A percentile compares a stretch with the other conserved stretches of the same genome.
phyloP scores from a whole-genome alignment of 2,329 filamentous ascomycete genomes.

The Nigrospora oryzae region DNA sequence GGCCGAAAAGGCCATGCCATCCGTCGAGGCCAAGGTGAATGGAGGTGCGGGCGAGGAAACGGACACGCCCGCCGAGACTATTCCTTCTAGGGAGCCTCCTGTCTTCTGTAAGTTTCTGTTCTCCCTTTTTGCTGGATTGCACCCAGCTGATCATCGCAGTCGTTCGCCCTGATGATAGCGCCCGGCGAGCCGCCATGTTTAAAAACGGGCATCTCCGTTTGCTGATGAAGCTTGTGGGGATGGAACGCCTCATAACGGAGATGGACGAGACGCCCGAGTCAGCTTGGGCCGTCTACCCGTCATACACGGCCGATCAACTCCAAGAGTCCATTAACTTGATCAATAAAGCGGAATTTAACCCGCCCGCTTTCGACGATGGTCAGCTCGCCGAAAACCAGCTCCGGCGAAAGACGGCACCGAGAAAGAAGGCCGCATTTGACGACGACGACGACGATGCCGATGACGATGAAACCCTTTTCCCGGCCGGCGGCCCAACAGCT shows the following conservation, averaged over 20 bases:
- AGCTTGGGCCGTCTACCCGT: slow-evolving; percentile 67
- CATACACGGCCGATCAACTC: slow-evolving; percentile 55
- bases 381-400: slow-evolving; percentile 69
- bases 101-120: slow-evolving; percentile 40
- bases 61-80: slow-evolving; percentile 10
- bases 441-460: slow-evolving; percentile 56
- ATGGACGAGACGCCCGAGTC: slow-evolving; percentile 67
- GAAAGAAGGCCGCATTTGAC: slow-evolving; percentile 56
- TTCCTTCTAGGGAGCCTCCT: slow-evolving; percentile 30
- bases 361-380: slow-evolving; percentile 69
- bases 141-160: slow-evolving; percentile 28
- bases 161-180: slow-evolving; percentile 56
- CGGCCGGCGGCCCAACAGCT: slow-evolving; percentile 55
- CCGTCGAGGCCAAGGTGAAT: neutral
- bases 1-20: slow-evolving; percentile 48
- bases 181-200: slow-evolving; percentile 67
- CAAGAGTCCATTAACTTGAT: slow-evolving; percentile 64
- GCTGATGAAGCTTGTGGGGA: slow-evolving; percentile 68
- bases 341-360: slow-evolving; percentile 69
- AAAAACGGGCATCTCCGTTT: slow-evolving; percentile 84
- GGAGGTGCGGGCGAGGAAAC: neutral
- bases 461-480: slow-evolving; percentile 55
- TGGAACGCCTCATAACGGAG: slow-evolving; percentile 47
- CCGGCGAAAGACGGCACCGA: slow-evolving; percentile 55
- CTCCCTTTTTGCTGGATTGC: neutral